These are phyloP conservation scores for Agaricus sinodeliciosus DNA, from an alignment of 768 basidiomycete genomes.

Conservation along the genomic window DNA sequence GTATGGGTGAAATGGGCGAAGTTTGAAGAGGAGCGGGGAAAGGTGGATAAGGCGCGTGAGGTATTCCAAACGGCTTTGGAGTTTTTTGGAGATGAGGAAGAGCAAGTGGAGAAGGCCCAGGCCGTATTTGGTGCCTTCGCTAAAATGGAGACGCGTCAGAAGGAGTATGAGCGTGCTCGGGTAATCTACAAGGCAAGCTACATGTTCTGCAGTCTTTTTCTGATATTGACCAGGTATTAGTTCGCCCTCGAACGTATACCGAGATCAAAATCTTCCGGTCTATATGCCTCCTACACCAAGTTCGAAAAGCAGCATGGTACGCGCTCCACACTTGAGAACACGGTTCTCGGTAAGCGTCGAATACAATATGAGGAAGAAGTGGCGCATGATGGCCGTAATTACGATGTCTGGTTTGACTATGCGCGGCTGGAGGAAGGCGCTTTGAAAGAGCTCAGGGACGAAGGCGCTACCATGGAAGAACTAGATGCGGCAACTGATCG, in stretches of 20 bases:
- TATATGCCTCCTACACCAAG: slow-evolving; percentile 92
- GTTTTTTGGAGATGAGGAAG: slow-evolving; percentile 84
- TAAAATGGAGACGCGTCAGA: slow-evolving; percentile 93
- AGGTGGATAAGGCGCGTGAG: slow-evolving; percentile 68
- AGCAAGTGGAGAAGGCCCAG: slow-evolving; percentile 94
- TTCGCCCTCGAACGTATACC: slow-evolving; percentile 94
- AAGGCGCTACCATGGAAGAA: slow-evolving; percentile 69
- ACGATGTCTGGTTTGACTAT: slow-evolving; percentile 98
- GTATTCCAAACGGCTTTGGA: slow-evolving; percentile 89
- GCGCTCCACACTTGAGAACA: slow-evolving; percentile 80
- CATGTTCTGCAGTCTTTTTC: neutral
- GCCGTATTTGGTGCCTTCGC: slow-evolving; percentile 91
- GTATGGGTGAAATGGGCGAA: slow-evolving; percentile 84
- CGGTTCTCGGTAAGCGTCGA: slow-evolving; percentile 94
- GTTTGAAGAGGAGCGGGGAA: slow-evolving; percentile 81
- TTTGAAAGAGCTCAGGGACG: slow-evolving; percentile 63
- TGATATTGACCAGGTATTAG: slow-evolving; percentile 29
- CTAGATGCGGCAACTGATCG: slow-evolving; percentile 53
- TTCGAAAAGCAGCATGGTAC: slow-evolving; percentile 98
- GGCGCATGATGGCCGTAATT: slow-evolving; percentile 85
- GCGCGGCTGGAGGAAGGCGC: slow-evolving; percentile 90
- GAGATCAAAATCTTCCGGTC: slow-evolving; percentile 78
- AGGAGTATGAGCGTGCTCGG: slow-evolving; percentile 94
- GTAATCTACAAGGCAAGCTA: slow-evolving; percentile 90
- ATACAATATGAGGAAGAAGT: slow-evolving; percentile 99